Evolutionary conservation across 257 asterid species (phyloP), one percentile per base, ranked within the genome.

Genomic region (Dorcoceras hygrometricum): DNA sequence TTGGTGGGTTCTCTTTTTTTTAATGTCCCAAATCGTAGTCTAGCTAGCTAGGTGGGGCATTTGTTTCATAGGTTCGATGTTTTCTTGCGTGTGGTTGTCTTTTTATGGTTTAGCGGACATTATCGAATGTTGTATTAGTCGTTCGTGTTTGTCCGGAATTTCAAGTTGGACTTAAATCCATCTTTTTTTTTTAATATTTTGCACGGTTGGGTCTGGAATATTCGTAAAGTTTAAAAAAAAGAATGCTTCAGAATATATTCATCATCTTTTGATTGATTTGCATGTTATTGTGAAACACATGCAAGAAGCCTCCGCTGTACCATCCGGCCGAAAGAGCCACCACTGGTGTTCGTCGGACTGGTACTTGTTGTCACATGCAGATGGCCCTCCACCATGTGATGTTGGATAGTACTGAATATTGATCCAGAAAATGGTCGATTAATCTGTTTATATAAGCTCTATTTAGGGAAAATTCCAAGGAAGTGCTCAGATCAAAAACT

Each of bases 291-390:
- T 29, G 6, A 29, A 6, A 5, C 9, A 29, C 34, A 29, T 29
- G 34, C 0, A 5, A 29, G 4, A 29, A 29, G 34, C 7, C n/a
- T n/a, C 77, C 73, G 48, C 69, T 66, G 65, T 61, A 82, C 87
- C 84, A 81, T 8, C 86, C 86, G 0, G 82, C 78, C 4, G 84
- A 82, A 4, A 81, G 67, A 0, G 86, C 86, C 4, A 78, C 83
- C 0, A 78, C 78, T 18, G 78, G 83, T 4, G 62, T 70, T 68
- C 65, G 23, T 81, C 81, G 3, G 78, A 73, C 12, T 81, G 86
- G 76, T 78, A 82, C 63, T 66, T 31, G 0, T 50, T 60, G 67
- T 82, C 82, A 43, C 87, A 79, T 23, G 76, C 87, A 0, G 84
- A 79, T 0, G 84, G 77, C 3, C 71, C 77, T 18, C 82, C 80